These are phyloP conservation scores for Pseudogymnoascus sp. DNA, from an alignment of 2,329 filamentous ascomycete species.

Conservation along the genomic window DNA sequence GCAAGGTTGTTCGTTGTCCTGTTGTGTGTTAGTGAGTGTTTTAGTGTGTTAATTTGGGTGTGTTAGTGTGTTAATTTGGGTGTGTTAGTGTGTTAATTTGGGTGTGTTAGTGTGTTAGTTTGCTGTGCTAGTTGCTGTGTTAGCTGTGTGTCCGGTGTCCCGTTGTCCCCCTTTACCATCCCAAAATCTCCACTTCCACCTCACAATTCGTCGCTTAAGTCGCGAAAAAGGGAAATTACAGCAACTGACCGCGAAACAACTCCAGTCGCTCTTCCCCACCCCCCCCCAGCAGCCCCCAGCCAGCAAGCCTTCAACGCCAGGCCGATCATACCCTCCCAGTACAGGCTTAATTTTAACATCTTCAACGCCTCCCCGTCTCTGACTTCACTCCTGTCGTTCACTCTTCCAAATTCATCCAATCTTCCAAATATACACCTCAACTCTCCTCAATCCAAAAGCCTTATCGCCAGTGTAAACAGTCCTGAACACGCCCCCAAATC, in stretches of 20 bases:
- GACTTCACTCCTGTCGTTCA: conserved; percentile 1
- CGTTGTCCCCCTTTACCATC: not conserved
- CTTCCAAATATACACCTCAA: not conserved
- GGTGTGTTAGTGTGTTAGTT: not conserved
- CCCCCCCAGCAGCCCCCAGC: not conserved
- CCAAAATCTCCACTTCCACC: conserved; percentile 11
- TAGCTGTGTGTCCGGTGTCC: not conserved
- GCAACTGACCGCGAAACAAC: conserved; percentile 7
- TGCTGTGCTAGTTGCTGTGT: not conserved
- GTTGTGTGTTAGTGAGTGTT: not conserved
- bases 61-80: not conserved
- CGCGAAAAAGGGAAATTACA: conserved; percentile 27
- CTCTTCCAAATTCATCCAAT: not conserved
- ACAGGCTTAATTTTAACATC: conserved; percentile 6
- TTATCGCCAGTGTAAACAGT: not conserved
- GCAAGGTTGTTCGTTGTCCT: not conserved
- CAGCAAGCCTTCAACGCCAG: conserved; percentile 6
- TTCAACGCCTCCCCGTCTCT: not conserved
- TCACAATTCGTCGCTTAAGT: conserved; percentile 23
- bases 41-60: not conserved
- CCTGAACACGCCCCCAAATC: not conserved
- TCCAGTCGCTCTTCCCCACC: conserved; percentile 6
- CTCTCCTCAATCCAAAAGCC: not conserved
- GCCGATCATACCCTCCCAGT: conserved; percentile 2
- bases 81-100: not conserved